Evolutionary conservation across 2,329 filamentous ascomycete genomes (phyloP).

Genomic region (Fusarium anthophilum): DNA sequence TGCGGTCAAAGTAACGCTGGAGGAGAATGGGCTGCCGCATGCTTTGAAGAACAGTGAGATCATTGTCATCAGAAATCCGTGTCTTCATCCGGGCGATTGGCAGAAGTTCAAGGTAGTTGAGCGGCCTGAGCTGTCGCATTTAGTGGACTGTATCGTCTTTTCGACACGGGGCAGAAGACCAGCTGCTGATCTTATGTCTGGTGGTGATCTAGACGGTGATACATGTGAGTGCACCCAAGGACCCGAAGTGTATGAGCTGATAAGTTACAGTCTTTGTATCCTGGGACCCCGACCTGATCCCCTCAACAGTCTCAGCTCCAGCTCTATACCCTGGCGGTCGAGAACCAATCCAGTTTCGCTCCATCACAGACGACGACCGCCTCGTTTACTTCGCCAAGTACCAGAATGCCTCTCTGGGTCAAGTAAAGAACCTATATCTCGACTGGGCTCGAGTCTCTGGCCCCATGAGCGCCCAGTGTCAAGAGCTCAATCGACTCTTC

Average conservation of each 20-base stretch:
- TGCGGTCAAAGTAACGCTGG: not conserved
- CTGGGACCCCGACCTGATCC: not conserved
- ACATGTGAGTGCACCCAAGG: not conserved
- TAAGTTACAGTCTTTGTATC: not conserved
- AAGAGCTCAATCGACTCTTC: slow-evolving; percentile 6
- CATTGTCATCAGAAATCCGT: not conserved
- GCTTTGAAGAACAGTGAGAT: not conserved
- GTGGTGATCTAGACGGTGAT: not conserved
- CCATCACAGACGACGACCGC: not conserved
- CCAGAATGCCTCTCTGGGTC: not conserved
- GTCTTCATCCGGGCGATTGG: slow-evolving; percentile 7
- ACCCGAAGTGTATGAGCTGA: fast-evolving
- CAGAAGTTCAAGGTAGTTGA: not conserved
- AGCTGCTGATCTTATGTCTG: not conserved
- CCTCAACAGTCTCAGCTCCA: not conserved
- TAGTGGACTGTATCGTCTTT: not conserved
- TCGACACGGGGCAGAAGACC: not conserved
- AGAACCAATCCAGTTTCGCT: not conserved
- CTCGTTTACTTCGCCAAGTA: not conserved
- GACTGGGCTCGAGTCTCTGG: not conserved
- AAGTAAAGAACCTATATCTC: slow-evolving; percentile 4
- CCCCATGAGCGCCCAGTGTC: not conserved
- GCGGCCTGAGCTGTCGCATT: not conserved
- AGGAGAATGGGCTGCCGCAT: not conserved
- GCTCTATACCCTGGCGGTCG: not conserved